A percentile compares a stretch with the other conserved stretches of the same genome.
These are phyloP conservation scores for Tetrapyrgos nigripes DNA, from an alignment of 1,284 basidiomycete genomes.

Conservation along the genomic window DNA sequence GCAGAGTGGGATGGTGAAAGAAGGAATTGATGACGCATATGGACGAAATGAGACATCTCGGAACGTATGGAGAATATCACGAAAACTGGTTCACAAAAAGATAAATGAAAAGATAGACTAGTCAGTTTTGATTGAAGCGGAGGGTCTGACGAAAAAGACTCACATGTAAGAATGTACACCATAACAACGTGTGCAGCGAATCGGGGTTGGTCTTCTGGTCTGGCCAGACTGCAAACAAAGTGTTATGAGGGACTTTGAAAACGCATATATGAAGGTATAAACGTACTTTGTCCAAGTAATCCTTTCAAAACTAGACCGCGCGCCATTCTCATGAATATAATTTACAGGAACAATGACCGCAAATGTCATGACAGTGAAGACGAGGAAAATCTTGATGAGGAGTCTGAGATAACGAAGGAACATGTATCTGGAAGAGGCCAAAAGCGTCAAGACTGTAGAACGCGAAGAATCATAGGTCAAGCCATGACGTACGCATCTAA, in stretches of 20 bases:
- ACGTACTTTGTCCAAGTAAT: slow-evolving; percentile 58
- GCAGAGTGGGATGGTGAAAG: slow-evolving; percentile 66
- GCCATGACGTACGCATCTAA: slow-evolving; percentile 66
- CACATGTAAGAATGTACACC: slow-evolving; percentile 53
- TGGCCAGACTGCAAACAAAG: slow-evolving; percentile 37
- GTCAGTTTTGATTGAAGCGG: slow-evolving; percentile 1
- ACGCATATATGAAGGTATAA: not conserved
- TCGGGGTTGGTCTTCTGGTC: slow-evolving; percentile 41
- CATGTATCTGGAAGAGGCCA: slow-evolving; percentile 49
- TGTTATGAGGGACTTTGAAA: not conserved
- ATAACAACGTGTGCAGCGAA: slow-evolving; percentile 55
- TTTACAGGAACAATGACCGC: slow-evolving; percentile 68
- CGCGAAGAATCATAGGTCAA: not conserved
- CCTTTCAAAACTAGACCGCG: slow-evolving; percentile 40
- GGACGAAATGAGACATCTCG: slow-evolving; percentile 71
- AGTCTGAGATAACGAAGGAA: slow-evolving; percentile 72
- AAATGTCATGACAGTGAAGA: slow-evolving; percentile 69
- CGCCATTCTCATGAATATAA: slow-evolving; percentile 47
- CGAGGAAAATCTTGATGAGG: slow-evolving; percentile 68
- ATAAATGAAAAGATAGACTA: not conserved
- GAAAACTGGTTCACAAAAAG: slow-evolving; percentile 52
- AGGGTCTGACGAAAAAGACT: slow-evolving; percentile 15
- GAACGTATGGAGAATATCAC: slow-evolving; percentile 72
- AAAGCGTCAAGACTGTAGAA: not conserved
- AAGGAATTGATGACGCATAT: slow-evolving; percentile 74